A percentile compares a stretch with the other conserved stretches of the same genome.
phyloP scores from a whole-genome alignment of 805 yeast genomes.

The Nakazawaea pomicola region DNA sequence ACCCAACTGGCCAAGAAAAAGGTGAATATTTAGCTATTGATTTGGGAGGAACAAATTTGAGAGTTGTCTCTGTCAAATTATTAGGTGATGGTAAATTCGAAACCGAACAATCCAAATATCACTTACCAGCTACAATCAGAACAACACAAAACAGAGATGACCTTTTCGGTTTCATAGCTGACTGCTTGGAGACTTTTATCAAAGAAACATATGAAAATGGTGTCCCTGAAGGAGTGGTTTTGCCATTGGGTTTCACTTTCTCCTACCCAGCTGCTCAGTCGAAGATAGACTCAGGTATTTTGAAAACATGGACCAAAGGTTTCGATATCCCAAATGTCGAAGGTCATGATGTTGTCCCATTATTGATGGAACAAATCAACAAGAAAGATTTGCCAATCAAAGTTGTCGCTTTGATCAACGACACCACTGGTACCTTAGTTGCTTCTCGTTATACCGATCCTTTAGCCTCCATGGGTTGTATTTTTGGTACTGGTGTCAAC shows the following conservation, averaged over 20 bases:
- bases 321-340: slow-evolving; percentile 94
- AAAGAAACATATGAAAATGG: slow-evolving; percentile 68
- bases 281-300: slow-evolving; percentile 78
- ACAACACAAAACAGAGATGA: slow-evolving; percentile 70
- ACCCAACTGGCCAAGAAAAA: slow-evolving; percentile 52
- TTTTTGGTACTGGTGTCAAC: slow-evolving; percentile 97
- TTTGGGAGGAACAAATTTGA: slow-evolving; percentile 58
- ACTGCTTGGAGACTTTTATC: slow-evolving; percentile 70
- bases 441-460: slow-evolving; percentile 94
- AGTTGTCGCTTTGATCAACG: slow-evolving; percentile 93
- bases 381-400: slow-evolving; percentile 71
- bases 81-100: slow-evolving; percentile 83
- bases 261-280: slow-evolving; percentile 86
- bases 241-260: slow-evolving; percentile 94
- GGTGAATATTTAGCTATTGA: slow-evolving; percentile 59
- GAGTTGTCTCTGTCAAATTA: slow-evolving; percentile 44
- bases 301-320: slow-evolving; percentile 99
- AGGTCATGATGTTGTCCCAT: slow-evolving; percentile 90
- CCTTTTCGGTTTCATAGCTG: slow-evolving; percentile 86
- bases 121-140: slow-evolving; percentile 74
- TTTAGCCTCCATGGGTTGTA: slow-evolving; percentile 90
- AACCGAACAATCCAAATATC: slow-evolving; percentile 83
- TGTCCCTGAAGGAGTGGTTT: slow-evolving; percentile 40
- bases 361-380: slow-evolving; percentile 74
- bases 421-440: slow-evolving; percentile 94